phyloP scores from a whole-genome alignment of 179 eudicot species.

The Nepenthes alata region DNA sequence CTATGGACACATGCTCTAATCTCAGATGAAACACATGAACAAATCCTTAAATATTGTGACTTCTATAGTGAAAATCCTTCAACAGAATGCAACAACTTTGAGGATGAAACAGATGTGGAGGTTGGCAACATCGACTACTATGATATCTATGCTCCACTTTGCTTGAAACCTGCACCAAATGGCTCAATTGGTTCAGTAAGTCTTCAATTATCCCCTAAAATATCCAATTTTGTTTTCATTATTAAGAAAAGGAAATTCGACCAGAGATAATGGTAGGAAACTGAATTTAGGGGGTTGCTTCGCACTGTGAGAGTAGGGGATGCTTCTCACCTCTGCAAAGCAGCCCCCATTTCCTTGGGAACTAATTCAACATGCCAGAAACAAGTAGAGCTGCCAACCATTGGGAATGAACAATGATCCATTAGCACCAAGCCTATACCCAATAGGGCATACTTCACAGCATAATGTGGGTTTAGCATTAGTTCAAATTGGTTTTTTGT shows the following conservation, averaged over 20 bases:
- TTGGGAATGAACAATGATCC: too few species aligned
- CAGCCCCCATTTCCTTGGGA: too few species aligned
- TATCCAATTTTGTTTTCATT: too few species aligned
- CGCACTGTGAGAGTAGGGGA: too few species aligned
- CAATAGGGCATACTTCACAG: background rate
- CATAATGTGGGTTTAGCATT: background rate
- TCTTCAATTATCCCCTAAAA: background rate
- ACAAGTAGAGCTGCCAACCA: too few species aligned
- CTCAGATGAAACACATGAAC: slow-evolving; percentile 33
- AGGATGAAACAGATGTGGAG: slow-evolving; percentile 6
- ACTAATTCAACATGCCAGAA: too few species aligned
- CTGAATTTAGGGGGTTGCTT: too few species aligned
- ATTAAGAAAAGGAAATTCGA: too few species aligned
- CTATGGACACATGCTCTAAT: slow-evolving; percentile 53
- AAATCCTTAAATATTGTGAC: slow-evolving; percentile 32
- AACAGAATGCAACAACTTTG: slow-evolving; percentile 15
- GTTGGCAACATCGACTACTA: slow-evolving; percentile 29
- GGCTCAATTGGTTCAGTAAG: slow-evolving; percentile 43
- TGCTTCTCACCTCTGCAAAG: too few species aligned
- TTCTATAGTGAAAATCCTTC: slow-evolving; percentile 17
- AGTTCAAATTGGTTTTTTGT: background rate
- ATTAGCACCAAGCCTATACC: too few species aligned
- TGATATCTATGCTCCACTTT: slow-evolving; percentile 50
- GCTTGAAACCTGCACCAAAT: slow-evolving; percentile 18
- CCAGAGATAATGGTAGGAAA: too few species aligned